phyloP scores from a whole-genome alignment of 305 asterid species.

The Solanum aculeatissimum region DNA sequence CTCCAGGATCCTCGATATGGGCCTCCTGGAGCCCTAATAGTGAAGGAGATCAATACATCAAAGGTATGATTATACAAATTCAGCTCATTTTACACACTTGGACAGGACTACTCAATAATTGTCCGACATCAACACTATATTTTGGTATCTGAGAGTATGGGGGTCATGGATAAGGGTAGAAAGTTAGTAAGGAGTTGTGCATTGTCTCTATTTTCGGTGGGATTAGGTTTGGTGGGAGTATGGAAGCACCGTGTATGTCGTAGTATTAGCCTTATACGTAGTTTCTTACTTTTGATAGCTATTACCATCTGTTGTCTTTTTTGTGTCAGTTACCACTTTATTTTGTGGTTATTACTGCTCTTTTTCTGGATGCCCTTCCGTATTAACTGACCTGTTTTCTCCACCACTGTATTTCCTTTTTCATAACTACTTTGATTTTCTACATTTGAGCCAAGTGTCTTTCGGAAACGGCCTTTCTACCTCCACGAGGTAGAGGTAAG shows the following conservation, averaged over 20 bases:
- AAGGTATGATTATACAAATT: slow-evolving; percentile 14
- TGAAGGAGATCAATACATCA: slow-evolving; percentile 37
- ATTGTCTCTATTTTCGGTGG: background rate
- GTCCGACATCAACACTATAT: background rate
- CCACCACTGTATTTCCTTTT: background rate
- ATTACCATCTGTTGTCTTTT: background rate
- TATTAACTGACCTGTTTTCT: background rate
- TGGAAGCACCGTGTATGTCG: background rate
- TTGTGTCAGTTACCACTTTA: background rate
- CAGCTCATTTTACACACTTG: background rate
- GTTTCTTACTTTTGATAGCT: background rate
- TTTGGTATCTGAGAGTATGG: background rate
- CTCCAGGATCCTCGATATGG: slow-evolving; percentile 69
- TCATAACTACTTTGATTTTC: background rate
- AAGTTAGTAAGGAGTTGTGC: background rate
- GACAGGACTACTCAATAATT: background rate
- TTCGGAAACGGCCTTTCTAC: background rate
- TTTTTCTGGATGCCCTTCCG: background rate
- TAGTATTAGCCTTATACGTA: background rate
- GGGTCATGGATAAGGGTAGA: background rate
- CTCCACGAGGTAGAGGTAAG: background rate
- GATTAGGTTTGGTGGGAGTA: background rate
- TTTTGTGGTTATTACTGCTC: background rate
- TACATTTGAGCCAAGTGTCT: background rate
- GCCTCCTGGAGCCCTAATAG: slow-evolving; percentile 61